Conservation (phyloP, 768 basidiomycete species). For the Gymnopilus junonius region DNA sequence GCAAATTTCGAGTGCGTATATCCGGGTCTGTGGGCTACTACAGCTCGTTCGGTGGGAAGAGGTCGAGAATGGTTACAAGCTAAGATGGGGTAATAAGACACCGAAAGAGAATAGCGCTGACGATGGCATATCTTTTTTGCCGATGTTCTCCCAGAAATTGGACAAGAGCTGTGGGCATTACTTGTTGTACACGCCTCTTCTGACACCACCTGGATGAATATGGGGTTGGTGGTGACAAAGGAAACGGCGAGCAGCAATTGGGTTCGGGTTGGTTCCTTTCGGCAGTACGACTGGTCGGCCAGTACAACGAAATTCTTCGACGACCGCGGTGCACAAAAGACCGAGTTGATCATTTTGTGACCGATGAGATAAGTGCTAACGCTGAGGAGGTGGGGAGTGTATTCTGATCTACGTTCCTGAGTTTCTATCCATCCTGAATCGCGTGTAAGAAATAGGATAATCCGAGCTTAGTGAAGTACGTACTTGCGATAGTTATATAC, state of each 20-base stretch:
- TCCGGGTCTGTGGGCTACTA: background rate
- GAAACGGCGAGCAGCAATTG: background rate
- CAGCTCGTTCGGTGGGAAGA: conserved; percentile 4
- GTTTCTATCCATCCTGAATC: no score
- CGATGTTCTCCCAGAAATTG: background rate
- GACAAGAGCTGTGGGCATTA: background rate
- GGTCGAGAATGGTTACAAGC: background rate
- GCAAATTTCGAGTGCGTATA: conserved; percentile 1
- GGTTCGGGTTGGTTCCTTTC: background rate
- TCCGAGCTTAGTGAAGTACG: no score
- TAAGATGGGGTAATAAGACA: background rate
- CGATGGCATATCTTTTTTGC: background rate
- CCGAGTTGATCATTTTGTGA: background rate
- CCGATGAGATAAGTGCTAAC: background rate
- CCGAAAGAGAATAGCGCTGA: background rate
- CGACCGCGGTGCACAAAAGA: background rate
- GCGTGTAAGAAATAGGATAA: no score
- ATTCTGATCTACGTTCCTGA: no score
- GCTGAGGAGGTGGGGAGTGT: no score
- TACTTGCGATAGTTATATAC: no score
- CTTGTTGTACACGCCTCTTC: background rate
- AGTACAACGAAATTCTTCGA: background rate
- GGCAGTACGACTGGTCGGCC: background rate
- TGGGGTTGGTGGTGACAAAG: background rate
- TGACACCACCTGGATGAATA: background rate